phyloP scores from a whole-genome alignment of 805 yeast genomes.

The Starmerella khaoyaiensis region DNA sequence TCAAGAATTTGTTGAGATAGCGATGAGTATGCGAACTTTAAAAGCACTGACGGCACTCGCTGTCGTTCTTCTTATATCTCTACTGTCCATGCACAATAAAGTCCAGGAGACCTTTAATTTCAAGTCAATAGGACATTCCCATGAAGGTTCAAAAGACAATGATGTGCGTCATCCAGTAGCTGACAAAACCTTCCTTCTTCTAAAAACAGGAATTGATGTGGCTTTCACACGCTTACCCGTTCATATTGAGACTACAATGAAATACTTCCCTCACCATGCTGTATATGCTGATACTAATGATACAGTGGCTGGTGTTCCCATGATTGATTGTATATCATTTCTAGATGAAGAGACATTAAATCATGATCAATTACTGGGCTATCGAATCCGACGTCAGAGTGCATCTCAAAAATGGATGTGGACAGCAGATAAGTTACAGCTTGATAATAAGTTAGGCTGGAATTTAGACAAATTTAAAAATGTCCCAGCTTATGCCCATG shows the following conservation, averaged over 20 bases:
- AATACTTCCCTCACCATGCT: slow-evolving; percentile 26
- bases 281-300: slow-evolving; percentile 29
- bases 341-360: slow-evolving; percentile 19
- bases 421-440: slow-evolving; percentile 11
- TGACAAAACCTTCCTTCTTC: slow-evolving; percentile 24
- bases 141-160: too few species aligned
- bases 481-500: slow-evolving; percentile 30
- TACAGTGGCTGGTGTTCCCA: slow-evolving; percentile 26
- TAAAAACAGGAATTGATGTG: slow-evolving; percentile 29
- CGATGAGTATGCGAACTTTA: too few species aligned
- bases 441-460: slow-evolving; percentile 25
- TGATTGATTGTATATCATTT: slow-evolving; percentile 26
- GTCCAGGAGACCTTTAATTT: too few species aligned
- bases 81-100: too few species aligned
- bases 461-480: slow-evolving; percentile 30
- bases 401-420: slow-evolving; percentile 21
- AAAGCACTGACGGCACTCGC: too few species aligned
- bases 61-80: too few species aligned
- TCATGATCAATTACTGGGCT: slow-evolving; percentile 19
- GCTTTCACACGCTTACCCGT: slow-evolving; percentile 29
- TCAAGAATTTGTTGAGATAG: too few species aligned
- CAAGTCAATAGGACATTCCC: too few species aligned
- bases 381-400: slow-evolving; percentile 22
- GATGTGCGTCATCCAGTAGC: slow-evolving; percentile 2
- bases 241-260: slow-evolving; percentile 28